These are phyloP conservation scores for Huntiella decipiens DNA, from an alignment of 2,329 filamentous ascomycete species.

Conservation along the genomic window DNA sequence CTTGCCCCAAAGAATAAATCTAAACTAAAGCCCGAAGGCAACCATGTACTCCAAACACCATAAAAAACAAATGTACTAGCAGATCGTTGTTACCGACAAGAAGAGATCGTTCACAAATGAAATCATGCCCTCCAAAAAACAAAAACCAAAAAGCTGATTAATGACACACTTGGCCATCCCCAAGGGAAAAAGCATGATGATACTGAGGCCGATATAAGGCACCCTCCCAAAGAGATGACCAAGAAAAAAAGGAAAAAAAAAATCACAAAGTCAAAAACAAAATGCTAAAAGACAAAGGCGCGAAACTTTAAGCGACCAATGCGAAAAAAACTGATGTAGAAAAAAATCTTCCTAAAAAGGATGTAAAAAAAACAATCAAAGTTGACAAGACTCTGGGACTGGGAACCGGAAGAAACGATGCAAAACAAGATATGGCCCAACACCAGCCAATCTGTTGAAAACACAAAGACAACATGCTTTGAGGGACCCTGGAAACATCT, in stretches of 20 bases:
- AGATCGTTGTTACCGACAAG: background rate
- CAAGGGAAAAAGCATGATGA: no score
- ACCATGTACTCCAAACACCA: no score
- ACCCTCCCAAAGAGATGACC: background rate
- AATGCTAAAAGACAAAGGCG: background rate
- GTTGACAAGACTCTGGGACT: background rate
- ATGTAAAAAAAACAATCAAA: background rate
- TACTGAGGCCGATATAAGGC: no score
- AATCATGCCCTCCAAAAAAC: background rate
- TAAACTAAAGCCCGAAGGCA: background rate
- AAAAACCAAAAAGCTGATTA: no score
- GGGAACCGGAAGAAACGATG: background rate
- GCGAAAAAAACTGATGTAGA: background rate
- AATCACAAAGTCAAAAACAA: background rate
- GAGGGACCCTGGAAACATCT: background rate
- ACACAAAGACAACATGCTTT: background rate
- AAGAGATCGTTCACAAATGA: background rate
- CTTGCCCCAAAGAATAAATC: no score
- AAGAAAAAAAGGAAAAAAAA: background rate
- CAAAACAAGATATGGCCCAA: background rate
- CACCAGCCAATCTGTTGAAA: background rate
- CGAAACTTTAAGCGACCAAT: background rate
- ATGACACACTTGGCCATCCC: no score
- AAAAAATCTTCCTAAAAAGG: slow-evolving; percentile 1
- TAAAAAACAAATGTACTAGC: background rate